Evolutionary conservation across 2,329 filamentous ascomycete species (phyloP).

Genomic region (Lizonia empirigonia): DNA sequence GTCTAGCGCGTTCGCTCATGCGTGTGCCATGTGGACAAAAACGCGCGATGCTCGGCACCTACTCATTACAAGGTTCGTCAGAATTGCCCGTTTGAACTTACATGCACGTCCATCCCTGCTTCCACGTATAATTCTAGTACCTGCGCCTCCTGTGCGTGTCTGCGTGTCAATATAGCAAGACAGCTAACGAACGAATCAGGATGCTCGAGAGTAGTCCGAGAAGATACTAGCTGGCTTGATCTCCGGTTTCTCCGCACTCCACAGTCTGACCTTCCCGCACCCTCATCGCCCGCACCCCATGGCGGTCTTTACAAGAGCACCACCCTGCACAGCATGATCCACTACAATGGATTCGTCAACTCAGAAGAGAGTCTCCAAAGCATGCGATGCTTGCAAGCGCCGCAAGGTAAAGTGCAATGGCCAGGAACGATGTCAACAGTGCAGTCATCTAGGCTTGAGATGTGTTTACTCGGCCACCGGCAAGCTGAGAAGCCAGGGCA

Average conservation of each 20-base stretch:
- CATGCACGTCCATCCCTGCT: slow-evolving; percentile 11
- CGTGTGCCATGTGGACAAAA: neutral
- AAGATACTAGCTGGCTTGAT: slow-evolving; percentile 6
- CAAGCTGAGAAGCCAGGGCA: slow-evolving; percentile 47
- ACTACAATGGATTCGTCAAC: slow-evolving; percentile 32
- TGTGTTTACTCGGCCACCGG: slow-evolving; percentile 53
- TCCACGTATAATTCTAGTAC: slow-evolving; percentile 18
- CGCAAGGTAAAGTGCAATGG: slow-evolving; percentile 57
- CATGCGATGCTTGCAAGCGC: slow-evolving; percentile 56
- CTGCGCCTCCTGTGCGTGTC: slow-evolving; percentile 13
- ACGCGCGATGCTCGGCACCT: slow-evolving; percentile 6
- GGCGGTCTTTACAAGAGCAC: slow-evolving; percentile 10
- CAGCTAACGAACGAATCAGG: slow-evolving; percentile 7
- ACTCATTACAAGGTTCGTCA: slow-evolving; percentile 13
- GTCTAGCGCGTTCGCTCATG: neutral
- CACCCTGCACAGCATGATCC: slow-evolving; percentile 26
- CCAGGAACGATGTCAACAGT: slow-evolving; percentile 50
- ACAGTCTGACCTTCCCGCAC: slow-evolving; percentile 15
- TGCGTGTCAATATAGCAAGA: slow-evolving; percentile 8
- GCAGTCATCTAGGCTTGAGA: slow-evolving; percentile 49
- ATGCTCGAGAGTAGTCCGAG: neutral
- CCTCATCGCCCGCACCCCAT: slow-evolving; percentile 14
- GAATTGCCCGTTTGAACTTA: slow-evolving; percentile 13
- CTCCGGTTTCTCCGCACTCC: slow-evolving; percentile 20
- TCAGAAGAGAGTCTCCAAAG: slow-evolving; percentile 46